A percentile compares a stretch with the other conserved stretches of the same genome.
phyloP scores from a whole-genome alignment of 2,329 filamentous ascomycete genomes.

The Arthroderma uncinatum region DNA sequence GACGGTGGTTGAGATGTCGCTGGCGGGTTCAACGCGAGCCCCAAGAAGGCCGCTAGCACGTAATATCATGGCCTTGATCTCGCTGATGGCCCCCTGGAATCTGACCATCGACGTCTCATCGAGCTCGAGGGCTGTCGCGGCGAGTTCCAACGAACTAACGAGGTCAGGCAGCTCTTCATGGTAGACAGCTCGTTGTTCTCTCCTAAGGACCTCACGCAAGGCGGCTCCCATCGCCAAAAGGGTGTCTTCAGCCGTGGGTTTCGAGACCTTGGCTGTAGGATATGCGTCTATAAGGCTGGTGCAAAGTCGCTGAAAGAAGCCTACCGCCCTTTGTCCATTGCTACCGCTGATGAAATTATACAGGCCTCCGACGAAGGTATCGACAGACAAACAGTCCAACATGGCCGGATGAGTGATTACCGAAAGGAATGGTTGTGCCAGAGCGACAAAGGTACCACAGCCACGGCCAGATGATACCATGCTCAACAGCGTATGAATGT shows the following conservation, averaged over 20 bases:
- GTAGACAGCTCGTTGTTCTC: conserved; percentile 19
- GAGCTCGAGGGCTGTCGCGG: conserved; percentile 13
- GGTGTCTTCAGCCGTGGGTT: neutral
- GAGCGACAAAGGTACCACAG: conserved; percentile 2
- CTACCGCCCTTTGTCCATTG: conserved; percentile 28
- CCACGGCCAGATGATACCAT: conserved; percentile 1
- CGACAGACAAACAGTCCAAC: conserved; percentile 33
- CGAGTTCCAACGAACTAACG: conserved; percentile 11
- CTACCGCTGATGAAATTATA: conserved; percentile 36
- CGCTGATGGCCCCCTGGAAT: neutral
- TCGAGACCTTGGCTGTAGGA: conserved; percentile 17
- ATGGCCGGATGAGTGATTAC: conserved; percentile 34
- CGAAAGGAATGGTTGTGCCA: conserved; percentile 33
- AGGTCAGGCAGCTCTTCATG: conserved; percentile 18
- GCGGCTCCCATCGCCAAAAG: conserved; percentile 28
- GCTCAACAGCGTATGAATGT: conserved; percentile 21
- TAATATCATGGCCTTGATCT: neutral
- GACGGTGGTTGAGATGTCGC: conserved; percentile 2
- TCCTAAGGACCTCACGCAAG: neutral
- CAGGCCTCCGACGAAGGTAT: conserved; percentile 34
- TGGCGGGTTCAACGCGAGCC: no score
- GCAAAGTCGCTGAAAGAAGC: conserved; percentile 25
- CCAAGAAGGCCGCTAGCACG: conserved; percentile 7
- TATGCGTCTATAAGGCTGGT: neutral
- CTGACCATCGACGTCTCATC: neutral